Evolutionary conservation across 164 flowering plant genomes (phyloP), one percentile per base, ranked within the genome.

Genomic region (Paratinospora sagittata): DNA sequence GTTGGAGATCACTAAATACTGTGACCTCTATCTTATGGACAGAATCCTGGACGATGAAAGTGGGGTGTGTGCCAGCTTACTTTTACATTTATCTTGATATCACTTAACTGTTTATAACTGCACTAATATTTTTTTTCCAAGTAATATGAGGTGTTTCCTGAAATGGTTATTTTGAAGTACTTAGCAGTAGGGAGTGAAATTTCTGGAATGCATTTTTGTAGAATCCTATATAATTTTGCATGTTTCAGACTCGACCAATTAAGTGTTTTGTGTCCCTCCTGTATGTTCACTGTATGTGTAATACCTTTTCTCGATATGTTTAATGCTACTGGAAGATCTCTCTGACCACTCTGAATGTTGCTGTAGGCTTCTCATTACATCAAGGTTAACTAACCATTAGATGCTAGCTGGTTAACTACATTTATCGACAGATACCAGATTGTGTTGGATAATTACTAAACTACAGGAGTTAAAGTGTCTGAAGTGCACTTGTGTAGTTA

Each of bases 11-110:
- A 90, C 98, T 23, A 95, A 92, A 73, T 87, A 75, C 74, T 89
- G 96, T 82, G 97, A 95, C 83, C 88, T 95, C 57, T 92, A 92
- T 84, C 94, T 92, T 68, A 92, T 95, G 98, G 98, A 95, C 81
- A 88, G 93, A 84, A 90, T 95, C 70, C 74, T 92, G 33, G 97
- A 95, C 64, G 98, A 95, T 82, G 97, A 89, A 77, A 89, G 87
- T 58, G 97, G 88, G 80, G 98, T 95, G 73, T 27, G 89, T 77
- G 27, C 23, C 26, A 30, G 67, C 74, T 74, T 71, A 14, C 77
- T 71, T 10, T 47, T 61, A 27, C 14, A 45, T 26, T 58, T n/a
- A 52, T 52, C n/a, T 52, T 52, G 16, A 16, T 52, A 12, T 16
- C 58, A 52, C 58, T 52, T 52, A 52, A 52, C 21, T 2, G 43